Evolutionary conservation across 169 alveolate genomes (phyloP).

Genomic region (Plasmodium vinckei): DNA sequence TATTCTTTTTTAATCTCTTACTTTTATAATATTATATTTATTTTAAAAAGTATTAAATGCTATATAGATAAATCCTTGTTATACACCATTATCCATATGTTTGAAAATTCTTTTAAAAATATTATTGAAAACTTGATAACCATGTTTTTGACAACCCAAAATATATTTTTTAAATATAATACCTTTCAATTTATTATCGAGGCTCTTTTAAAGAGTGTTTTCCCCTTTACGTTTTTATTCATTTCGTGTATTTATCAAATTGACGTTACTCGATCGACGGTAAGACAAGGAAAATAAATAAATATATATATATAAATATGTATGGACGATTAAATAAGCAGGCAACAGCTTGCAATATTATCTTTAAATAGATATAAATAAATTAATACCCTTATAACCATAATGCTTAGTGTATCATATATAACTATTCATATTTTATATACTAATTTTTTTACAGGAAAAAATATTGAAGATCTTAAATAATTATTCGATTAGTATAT

Average conservation of each 20-base stretch:
- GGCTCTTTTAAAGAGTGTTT: slow-evolving; percentile 23
- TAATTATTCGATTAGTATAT: slow-evolving; percentile 14
- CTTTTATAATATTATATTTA: slow-evolving; percentile 53
- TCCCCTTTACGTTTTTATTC: slow-evolving; percentile 62
- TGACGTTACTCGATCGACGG: slow-evolving; percentile 57
- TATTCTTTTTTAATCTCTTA: slow-evolving; percentile 58
- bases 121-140: slow-evolving; percentile 28
- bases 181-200: slow-evolving; percentile 38
- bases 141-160: slow-evolving; percentile 30
- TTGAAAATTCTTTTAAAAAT: slow-evolving; percentile 57
- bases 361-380: too few species aligned
- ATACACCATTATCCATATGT: slow-evolving; percentile 13
- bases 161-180: slow-evolving; percentile 25
- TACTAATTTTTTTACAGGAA: slow-evolving; percentile 18
- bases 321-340: too few species aligned
- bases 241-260: slow-evolving; percentile 42
- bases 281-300: not conserved
- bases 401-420: too few species aligned
- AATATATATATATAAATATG: not conserved
- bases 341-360: too few species aligned
- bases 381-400: too few species aligned
- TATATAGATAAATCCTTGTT: slow-evolving; percentile 57
- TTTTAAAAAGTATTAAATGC: slow-evolving; percentile 47
- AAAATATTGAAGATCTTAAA: slow-evolving; percentile 28
- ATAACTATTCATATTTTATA: too few species aligned